A percentile compares a stretch with the other conserved stretches of the same genome.
These are phyloP conservation scores for Yamadazyma trypodendri DNA, from an alignment of 1,139 yeast genomes.

Conservation along the genomic window DNA sequence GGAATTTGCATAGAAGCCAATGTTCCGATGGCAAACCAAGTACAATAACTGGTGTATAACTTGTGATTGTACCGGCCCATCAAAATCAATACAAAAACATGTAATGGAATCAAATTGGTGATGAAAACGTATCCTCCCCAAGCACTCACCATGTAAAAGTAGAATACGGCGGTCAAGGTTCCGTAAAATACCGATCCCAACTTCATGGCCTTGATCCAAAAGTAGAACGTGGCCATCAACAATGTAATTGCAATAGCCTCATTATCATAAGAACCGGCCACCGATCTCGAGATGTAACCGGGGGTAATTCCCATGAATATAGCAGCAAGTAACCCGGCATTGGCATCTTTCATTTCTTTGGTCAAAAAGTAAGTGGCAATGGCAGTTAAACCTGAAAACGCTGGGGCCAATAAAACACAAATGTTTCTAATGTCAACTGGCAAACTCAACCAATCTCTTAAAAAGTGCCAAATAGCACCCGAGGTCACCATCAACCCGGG, in stretches of 20 bases:
- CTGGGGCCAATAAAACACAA: slow-evolving; percentile 96
- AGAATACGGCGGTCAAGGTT: slow-evolving; percentile 78
- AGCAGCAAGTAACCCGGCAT: slow-evolving; percentile 91
- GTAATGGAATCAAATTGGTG: slow-evolving; percentile 95
- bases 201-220: slow-evolving; percentile 94
- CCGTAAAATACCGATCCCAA: slow-evolving; percentile 87
- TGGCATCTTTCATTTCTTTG: slow-evolving; percentile 82
- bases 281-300: slow-evolving; percentile 96
- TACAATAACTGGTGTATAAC: slow-evolving; percentile 86
- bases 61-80: slow-evolving; percentile 93
- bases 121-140: slow-evolving; percentile 99
- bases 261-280: slow-evolving; percentile 98
- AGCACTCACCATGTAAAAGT: slow-evolving; percentile 99
- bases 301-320: slow-evolving; percentile 97
- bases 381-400: slow-evolving; percentile 91
- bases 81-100: slow-evolving; percentile 80
- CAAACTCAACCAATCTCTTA: slow-evolving; percentile 62
- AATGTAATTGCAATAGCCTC: slow-evolving; percentile 98
- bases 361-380: slow-evolving; percentile 89
- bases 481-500: slow-evolving; percentile 99
- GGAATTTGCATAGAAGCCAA: slow-evolving; percentile 99
- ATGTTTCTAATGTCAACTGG: slow-evolving; percentile 95
- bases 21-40: slow-evolving; percentile 97
- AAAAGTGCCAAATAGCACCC: slow-evolving; percentile 78
- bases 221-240: slow-evolving; percentile 90